Percentiles rank a stretch among this genome's conserved stretches.
Evolutionary conservation across 805 yeast species (phyloP).

Genomic region (Torulaspora franciscae): DNA sequence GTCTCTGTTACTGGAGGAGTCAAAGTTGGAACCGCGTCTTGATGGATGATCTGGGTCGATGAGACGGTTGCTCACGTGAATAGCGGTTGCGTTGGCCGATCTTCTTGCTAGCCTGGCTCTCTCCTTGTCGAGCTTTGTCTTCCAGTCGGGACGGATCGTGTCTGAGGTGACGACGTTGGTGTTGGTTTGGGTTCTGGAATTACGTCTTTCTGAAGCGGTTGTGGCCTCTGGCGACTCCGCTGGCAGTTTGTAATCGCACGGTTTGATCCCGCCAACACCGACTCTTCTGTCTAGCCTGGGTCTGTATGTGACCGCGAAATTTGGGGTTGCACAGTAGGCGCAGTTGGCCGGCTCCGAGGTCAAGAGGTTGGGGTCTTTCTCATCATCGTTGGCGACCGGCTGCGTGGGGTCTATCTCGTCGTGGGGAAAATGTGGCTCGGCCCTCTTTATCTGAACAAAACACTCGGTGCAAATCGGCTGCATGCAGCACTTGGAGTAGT

Average conservation of each 20-base stretch:
- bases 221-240: neutral
- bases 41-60: conserved; percentile 36
- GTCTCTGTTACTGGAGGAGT: conserved; percentile 16
- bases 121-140: conserved; percentile 62
- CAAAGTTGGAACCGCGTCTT: conserved; percentile 22
- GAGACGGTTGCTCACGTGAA: conserved; percentile 80
- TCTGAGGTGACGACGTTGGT: conserved; percentile 76
- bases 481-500: conserved; percentile 79
- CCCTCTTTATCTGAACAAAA: conserved; percentile 88
- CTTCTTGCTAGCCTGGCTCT: conserved; percentile 73
- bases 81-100: conserved; percentile 90
- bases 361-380: conserved; percentile 53
- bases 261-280: conserved; percentile 54
- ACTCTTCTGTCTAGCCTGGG: conserved; percentile 51
- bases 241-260: conserved; percentile 37
- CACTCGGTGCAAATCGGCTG: conserved; percentile 96
- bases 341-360: conserved; percentile 86
- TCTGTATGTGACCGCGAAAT: conserved; percentile 79
- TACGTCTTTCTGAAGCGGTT: conserved; percentile 35
- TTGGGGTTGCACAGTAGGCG: conserved; percentile 86
- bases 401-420: conserved; percentile 42
- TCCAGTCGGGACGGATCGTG: conserved; percentile 90
- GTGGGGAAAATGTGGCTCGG: conserved; percentile 90
- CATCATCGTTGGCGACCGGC: conserved; percentile 28
- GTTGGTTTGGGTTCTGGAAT: conserved; percentile 61